Evolutionary conservation across 2,329 filamentous ascomycete species (phyloP).

Genomic region (Alternaria solani): DNA sequence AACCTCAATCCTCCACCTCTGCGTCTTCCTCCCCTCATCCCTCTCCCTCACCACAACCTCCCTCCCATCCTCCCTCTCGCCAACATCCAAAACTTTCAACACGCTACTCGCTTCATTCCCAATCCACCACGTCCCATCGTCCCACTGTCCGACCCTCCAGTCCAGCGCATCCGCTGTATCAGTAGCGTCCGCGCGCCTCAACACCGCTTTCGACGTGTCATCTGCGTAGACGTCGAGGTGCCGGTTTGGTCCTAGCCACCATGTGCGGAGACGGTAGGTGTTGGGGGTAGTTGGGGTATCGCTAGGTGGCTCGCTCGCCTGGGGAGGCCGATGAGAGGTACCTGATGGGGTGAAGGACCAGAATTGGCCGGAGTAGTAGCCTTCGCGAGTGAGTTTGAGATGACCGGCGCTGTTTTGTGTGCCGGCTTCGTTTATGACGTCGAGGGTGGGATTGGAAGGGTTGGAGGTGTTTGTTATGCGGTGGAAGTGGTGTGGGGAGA

Average conservation of each 20-base stretch:
- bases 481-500: neutral
- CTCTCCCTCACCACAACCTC: slow-evolving; percentile 22
- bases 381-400: slow-evolving; percentile 19
- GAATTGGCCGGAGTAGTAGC: slow-evolving; percentile 32
- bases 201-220: slow-evolving; percentile 24
- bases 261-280: slow-evolving; percentile 26
- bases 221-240: slow-evolving; percentile 26
- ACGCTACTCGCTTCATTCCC: slow-evolving; percentile 27
- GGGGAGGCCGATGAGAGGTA: neutral
- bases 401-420: neutral
- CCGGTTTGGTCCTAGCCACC: slow-evolving; percentile 30
- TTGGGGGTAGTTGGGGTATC: slow-evolving; percentile 19
- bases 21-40: slow-evolving; percentile 26
- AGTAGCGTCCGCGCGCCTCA: slow-evolving; percentile 13
- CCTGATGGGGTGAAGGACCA: slow-evolving; percentile 30
- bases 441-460: neutral
- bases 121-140: slow-evolving; percentile 32
- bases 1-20: slow-evolving; percentile 32
- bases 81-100: slow-evolving; percentile 28
- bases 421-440: neutral
- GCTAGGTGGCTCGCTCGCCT: neutral
- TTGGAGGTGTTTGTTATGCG: neutral
- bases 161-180: slow-evolving; percentile 13
- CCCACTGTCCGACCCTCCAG: slow-evolving; percentile 32
- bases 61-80: slow-evolving; percentile 24